phyloP scores from a whole-genome alignment of 1,284 basidiomycete species.

The Cerrena zonata region DNA sequence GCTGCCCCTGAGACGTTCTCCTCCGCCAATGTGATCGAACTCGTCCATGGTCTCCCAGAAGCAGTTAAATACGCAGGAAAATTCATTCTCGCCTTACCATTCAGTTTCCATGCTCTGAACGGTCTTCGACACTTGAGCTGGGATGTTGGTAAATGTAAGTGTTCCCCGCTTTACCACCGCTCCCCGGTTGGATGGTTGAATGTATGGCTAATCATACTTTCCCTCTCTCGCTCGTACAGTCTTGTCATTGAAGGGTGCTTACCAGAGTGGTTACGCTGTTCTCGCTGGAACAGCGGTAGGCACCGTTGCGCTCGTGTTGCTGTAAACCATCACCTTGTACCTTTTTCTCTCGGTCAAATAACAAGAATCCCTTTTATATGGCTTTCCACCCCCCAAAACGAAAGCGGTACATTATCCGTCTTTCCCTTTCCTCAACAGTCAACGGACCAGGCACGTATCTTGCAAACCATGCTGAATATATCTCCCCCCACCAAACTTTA shows the following conservation, averaged over 20 bases:
- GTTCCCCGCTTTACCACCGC: not conserved
- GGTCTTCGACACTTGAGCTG: constrained; percentile 88
- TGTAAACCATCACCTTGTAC: no score
- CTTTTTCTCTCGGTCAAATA: no score
- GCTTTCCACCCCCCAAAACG: no score
- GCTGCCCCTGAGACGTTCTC: constrained; percentile 76
- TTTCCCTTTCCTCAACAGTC: no score
- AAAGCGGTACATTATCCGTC: no score
- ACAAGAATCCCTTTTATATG: no score
- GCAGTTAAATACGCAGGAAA: constrained; percentile 74
- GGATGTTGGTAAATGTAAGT: constrained; percentile 87
- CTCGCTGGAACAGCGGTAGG: constrained; percentile 75
- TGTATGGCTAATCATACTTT: not conserved
- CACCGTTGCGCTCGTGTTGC: constrained; percentile 47
- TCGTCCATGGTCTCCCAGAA: constrained; percentile 65
- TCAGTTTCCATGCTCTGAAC: constrained; percentile 88
- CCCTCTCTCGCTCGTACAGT: constrained; percentile 41
- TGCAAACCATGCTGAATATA: no score
- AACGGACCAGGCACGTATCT: no score
- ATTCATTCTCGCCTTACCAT: constrained; percentile 72
- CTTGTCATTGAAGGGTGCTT: constrained; percentile 73
- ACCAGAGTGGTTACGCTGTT: constrained; percentile 77
- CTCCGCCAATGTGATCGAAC: constrained; percentile 72
- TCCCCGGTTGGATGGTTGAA: not conserved
- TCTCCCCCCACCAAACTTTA: no score